These are phyloP conservation scores for Fraxinus dipetala DNA, from an alignment of 305 asterid genomes.

Conservation along the genomic window DNA sequence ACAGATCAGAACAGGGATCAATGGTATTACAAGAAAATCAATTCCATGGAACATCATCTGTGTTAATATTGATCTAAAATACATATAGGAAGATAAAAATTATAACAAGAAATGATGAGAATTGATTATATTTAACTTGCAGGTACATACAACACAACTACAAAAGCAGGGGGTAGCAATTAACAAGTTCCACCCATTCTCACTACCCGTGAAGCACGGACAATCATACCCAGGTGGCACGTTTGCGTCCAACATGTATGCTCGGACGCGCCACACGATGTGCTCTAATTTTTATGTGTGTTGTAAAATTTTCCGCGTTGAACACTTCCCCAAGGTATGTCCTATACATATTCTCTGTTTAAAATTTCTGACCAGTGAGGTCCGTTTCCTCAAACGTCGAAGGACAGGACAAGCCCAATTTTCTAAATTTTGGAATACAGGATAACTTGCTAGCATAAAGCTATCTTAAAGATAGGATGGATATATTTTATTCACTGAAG, in stretches of 20 bases:
- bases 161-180: background rate
- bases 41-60: slow-evolving; percentile 9
- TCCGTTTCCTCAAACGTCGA: background rate
- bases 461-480: background rate
- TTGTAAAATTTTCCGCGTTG: background rate
- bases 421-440: background rate
- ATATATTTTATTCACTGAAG: background rate
- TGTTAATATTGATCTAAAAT: background rate
- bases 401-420: background rate
- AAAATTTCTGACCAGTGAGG: background rate
- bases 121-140: background rate
- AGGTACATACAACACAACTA: background rate
- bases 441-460: background rate
- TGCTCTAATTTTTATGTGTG: background rate
- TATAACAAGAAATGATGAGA: background rate
- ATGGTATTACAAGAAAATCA: background rate
- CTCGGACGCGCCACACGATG: background rate
- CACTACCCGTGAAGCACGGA: background rate
- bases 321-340: background rate
- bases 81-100: background rate
- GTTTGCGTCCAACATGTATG: background rate
- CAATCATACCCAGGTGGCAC: background rate
- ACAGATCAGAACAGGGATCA: slow-evolving; percentile 23
- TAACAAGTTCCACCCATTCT: background rate
- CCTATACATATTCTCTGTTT: background rate